Base-by-base conservation (phyloP, 768 basidiomycete species). In the Hygrophorus russula region DNA sequence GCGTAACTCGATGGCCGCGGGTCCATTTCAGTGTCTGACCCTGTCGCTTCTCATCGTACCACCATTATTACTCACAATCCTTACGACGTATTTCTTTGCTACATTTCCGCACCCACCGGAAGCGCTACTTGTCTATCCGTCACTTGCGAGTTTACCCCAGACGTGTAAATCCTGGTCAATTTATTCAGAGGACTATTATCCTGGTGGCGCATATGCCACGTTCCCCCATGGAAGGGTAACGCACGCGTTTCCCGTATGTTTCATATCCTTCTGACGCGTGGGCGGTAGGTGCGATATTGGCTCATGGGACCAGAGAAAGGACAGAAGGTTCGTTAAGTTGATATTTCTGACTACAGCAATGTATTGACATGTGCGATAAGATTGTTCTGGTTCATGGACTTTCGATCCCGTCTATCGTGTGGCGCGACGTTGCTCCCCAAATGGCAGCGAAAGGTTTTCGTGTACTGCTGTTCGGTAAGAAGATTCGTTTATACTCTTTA, bases 381-480 rank as follows among this genome's bases (percentile, higher is more conserved):
- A 66, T 89, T 15, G 76, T 85, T 8, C 67, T 88, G 28, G 80
- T 90, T 6, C 81, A 87, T 49, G 86, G 86, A 10, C 69, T 88
- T 12, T 83, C 81, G 12, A 74, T 86, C 28, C 84, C 86, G 5
- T 67, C 83, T 27, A 74, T 86, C 37, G 70, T 87, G 42, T 88
- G 82, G 82, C 80, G 74, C 53, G 78, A 86, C 34, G 69, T 90
- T 17, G 80, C 79, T 0, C 81, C 82, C 3, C 61, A 62, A 36
- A 69, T 87, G 1, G 78, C 74, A 13, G 61, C 69, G 6, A 68
- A 63, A 42, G 83, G 84, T 5, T 80, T 76, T 63, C 81, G 80
- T 44, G 78, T 89, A 37, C 68, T 90, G 18, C 65, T 86, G 5
- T 90, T 86, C 49, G 84, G 84, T 83, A 33, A 17, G 64, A 7